Base-by-base conservation (phyloP, 2,329 filamentous ascomycete species). In the Fusarium sororula region DNA sequence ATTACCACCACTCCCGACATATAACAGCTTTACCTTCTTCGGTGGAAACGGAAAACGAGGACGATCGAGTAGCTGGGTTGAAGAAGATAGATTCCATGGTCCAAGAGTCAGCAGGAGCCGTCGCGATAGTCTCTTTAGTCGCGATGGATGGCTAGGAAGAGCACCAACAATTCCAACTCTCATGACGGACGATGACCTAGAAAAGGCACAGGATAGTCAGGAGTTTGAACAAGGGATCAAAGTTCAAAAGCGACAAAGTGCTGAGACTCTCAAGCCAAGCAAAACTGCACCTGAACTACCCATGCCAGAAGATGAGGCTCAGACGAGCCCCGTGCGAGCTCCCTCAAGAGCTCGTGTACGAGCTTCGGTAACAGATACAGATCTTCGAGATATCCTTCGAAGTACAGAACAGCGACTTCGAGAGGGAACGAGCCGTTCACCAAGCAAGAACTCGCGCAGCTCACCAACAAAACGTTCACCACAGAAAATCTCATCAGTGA, bases 341-440 rank as follows among this genome's bases (percentile, higher is more conserved):
- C 72, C 74, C 4, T 72, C 70, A 11, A 72, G 69, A 53, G 68
- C 74, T 11, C 75, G 73, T 37, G 56, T 79, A 17, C 69, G 76
- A 37, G 70, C 73, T 5, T 79, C 77, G 6, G 74, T 70, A 26
- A 80, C 87, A 1, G 88, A 89, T 70, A 83, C 84, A 17, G 87
- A 87, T 3, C 77, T 90, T 32, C 82, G 84, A 3, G 82, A 86
- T 67, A 90, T 90, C 35, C 80, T 90, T 38, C 83, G 83, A 48
- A 87, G 83, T 39, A 90, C 88, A 3, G 88, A 89, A 32, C 81
- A 85, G 80, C 82, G 88, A 15, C 82, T 90, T 20, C 81, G 84
- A 26, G 82, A 85, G 7, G 84, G 84, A 7, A 76, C 64, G 15
- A 80, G 76, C 26, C 69, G 64, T 22, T 82, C 82, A 5, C 80